phyloP scores from a whole-genome alignment of 441 rosid species.

The Erodium chrysanthum region DNA sequence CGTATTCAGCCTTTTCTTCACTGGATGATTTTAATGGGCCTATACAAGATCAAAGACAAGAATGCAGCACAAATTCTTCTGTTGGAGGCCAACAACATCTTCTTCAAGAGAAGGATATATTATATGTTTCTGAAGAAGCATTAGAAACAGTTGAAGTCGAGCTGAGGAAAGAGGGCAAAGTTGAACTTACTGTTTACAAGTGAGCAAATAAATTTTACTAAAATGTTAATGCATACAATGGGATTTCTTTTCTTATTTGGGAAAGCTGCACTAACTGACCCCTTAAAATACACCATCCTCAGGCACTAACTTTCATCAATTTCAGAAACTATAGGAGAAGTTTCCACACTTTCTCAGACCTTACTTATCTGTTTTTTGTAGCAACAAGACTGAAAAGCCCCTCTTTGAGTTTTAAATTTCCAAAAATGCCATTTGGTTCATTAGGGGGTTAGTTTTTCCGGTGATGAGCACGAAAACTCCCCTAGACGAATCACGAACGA shows the following conservation, averaged over 20 bases:
- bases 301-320: no score
- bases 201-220: conserved; percentile 25
- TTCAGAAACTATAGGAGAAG: no score
- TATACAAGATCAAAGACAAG: conserved; percentile 21
- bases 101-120: conserved; percentile 25
- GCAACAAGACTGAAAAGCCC: no score
- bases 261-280: no score
- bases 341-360: no score
- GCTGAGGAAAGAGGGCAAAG: conserved; percentile 75
- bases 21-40: conserved; percentile 40
- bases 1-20: conserved; percentile 35
- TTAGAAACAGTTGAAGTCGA: conserved; percentile 56
- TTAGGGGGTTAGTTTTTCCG: no score
- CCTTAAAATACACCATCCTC: no score
- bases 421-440: no score
- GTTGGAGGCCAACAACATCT: conserved; percentile 23
- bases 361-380: no score
- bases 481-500: no score
- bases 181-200: conserved; percentile 74
- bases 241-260: conserved; percentile 6
- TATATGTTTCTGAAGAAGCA: conserved; percentile 30
- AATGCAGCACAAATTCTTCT: conserved; percentile 21
- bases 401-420: no score
- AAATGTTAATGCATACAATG: not conserved
- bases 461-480: no score